Conservation (phyloP, 78 protist species). For the Diacronema lutheri region DNA sequence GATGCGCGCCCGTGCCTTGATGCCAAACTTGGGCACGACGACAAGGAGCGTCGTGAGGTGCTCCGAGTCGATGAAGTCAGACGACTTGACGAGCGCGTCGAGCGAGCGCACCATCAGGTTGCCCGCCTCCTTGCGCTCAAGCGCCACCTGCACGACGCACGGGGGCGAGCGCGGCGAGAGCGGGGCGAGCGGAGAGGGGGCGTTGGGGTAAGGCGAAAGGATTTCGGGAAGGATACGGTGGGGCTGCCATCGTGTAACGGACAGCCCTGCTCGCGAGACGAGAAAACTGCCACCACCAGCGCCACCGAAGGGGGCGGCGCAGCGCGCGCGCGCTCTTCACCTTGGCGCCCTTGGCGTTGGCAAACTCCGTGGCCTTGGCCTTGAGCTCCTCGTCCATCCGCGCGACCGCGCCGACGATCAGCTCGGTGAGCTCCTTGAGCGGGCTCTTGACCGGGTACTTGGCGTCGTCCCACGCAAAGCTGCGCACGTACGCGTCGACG, state of each 20-base stretch:
- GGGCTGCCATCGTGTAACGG: too few relatives aligned
- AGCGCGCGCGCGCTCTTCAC: too few relatives aligned
- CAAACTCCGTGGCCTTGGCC: background rate
- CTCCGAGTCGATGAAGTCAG: conserved; percentile 48
- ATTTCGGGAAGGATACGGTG: too few relatives aligned
- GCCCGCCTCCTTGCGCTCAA: conserved; percentile 40
- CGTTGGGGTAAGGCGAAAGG: too few relatives aligned
- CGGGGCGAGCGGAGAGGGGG: too few relatives aligned
- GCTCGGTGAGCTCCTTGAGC: conserved; percentile 21
- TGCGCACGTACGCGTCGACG: too few relatives aligned
- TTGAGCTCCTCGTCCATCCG: conserved; percentile 45
- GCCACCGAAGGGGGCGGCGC: too few relatives aligned
- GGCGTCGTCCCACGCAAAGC: conserved; percentile 46
- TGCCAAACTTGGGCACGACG: conserved; percentile 50
- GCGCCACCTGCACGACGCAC: background rate
- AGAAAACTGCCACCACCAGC: too few relatives aligned
- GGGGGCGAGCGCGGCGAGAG: too few relatives aligned
- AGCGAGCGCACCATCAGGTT: conserved; percentile 27
- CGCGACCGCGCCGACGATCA: background rate
- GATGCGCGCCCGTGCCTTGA: too few relatives aligned
- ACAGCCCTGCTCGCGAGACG: too few relatives aligned
- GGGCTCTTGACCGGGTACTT: conserved; percentile 31
- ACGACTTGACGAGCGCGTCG: conserved; percentile 17
- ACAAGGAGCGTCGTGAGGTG: conserved; percentile 68
- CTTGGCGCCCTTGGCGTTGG: background rate